Base-by-base conservation (phyloP, 805 yeast species). In the Schizosaccharomyces octosporus region DNA sequence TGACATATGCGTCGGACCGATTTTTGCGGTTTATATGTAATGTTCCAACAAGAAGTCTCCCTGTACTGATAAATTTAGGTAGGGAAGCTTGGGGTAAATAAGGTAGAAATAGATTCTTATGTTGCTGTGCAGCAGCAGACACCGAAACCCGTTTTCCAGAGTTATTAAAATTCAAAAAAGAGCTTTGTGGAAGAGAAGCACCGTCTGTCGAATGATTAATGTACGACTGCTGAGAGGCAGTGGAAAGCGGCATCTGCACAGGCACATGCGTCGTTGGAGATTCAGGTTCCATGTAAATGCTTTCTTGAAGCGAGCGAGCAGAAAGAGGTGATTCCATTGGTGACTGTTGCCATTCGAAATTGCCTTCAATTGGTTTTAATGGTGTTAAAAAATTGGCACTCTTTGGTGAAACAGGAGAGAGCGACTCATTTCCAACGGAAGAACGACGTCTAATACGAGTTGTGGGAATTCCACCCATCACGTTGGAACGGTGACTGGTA, bases 1-100 rank as follows among this genome's bases (percentile, higher is more conserved):
- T 82, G n/a, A 93, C 97, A 73, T 94, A 93, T 0, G 98, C 98
- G 73, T 93, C 97, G 0, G 96, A 87, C 67, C 98, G 79, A 71
- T 93, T 93, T 72, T 93, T 93, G 72, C 88, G 88, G 74, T 93
- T 93, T 55, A 93, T 98, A 65, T 98, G 80, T 67, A 93, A 75
- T 36, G 84, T 84, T 67, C 98, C 98, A 4, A 94, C 83, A 6
- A 93, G 97, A 61, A 93, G 76, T 65, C 87, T 80, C 19, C 98
- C 98, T 65, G 89, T 96, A 64, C 81, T 80, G 57, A 93, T 83
- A 63, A 93, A 75, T 31, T 83, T 94, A 1, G 97, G 97, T 59
- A 93, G 80, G 2, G 94, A 82, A 3, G 88, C 84, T 69, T 93
- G 98, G 3, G 97, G 95, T 61, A 93, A 77, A 69, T 93, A 93